A percentile compares a stretch with the other conserved stretches of the same genome.
Evolutionary conservation across 352 stramenopile genomes (phyloP).

Genomic region (Phytophthora idaei): DNA sequence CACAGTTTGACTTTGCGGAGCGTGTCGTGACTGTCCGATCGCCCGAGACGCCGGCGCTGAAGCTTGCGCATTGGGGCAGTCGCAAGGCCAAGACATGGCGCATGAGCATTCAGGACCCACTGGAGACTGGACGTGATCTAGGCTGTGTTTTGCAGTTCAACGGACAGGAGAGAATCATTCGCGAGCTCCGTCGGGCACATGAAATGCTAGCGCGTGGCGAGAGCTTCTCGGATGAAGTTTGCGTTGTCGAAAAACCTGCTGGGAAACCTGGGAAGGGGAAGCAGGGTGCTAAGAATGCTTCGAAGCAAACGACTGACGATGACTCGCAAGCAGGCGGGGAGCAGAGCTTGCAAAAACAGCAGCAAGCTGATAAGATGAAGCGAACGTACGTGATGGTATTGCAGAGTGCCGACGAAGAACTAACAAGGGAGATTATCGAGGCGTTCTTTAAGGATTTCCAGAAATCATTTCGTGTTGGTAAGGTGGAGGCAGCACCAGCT

Average conservation of each 20-base stretch:
- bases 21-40: constrained; percentile 92
- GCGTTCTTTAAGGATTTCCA: constrained; percentile 43
- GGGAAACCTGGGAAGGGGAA: constrained; percentile 21
- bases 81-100: constrained; percentile 76
- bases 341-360: constrained; percentile 3
- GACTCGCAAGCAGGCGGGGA: neutral
- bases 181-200: constrained; percentile 67
- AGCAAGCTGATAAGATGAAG: constrained; percentile 28
- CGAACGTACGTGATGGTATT: constrained; percentile 42
- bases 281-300: constrained; percentile 3
- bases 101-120: constrained; percentile 86
- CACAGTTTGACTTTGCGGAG: constrained; percentile 96
- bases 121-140: constrained; percentile 81
- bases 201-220: constrained; percentile 46
- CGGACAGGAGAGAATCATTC: constrained; percentile 66
- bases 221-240: constrained; percentile 60
- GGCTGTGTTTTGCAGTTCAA: constrained; percentile 77
- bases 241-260: constrained; percentile 23
- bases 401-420: constrained; percentile 40
- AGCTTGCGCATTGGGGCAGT: constrained; percentile 49
- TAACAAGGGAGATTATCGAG: constrained; percentile 41
- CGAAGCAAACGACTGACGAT: constrained; percentile 15
- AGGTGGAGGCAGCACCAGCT: constrained; percentile 25
- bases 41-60: constrained; percentile 42
- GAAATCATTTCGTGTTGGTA: constrained; percentile 42